Percentiles rank a stretch among this genome's conserved stretches.
phyloP scores from a whole-genome alignment of 495 filamentous ascomycete genomes.

The Aspergillus olivimuriae region DNA sequence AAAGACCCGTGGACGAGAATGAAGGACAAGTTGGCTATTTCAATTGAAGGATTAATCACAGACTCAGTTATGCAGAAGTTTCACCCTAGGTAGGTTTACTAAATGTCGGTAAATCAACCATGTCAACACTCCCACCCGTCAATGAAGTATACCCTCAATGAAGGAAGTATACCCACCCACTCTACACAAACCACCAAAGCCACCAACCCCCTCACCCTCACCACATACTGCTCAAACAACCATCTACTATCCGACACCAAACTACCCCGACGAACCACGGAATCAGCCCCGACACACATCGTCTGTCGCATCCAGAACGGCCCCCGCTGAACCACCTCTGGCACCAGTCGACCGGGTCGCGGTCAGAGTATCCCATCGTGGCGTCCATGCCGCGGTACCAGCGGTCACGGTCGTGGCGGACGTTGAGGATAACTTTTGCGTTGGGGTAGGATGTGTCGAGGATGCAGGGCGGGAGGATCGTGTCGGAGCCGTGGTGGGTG shows the following conservation, averaged over 20 bases:
- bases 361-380: conserved; percentile 10
- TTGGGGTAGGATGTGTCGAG: conserved; percentile 21
- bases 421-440: conserved; percentile 50
- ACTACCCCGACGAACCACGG: conserved; percentile 8
- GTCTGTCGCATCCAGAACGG: conserved; percentile 8
- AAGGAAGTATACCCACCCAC: not conserved
- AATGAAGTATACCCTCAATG: not conserved
- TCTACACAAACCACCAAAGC: not conserved
- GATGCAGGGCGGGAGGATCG: conserved; percentile 12
- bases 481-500: conserved; percentile 21
- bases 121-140: not conserved
- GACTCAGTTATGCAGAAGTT: not conserved
- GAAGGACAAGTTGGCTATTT: not conserved
- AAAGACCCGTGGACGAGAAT: too few relatives aligned
- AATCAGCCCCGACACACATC: conserved; percentile 4
- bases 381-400: conserved; percentile 28
- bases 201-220: conserved; percentile 1
- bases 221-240: conserved; percentile 8
- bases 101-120: not conserved
- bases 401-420: conserved; percentile 32
- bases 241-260: conserved; percentile 4
- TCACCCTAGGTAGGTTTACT: not conserved
- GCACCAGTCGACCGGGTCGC: conserved; percentile 5
- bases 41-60: not conserved
- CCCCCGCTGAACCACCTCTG: conserved; percentile 7